These are phyloP conservation scores for Kwoniella pini DNA, from an alignment of 768 basidiomycete genomes.

Conservation along the genomic window DNA sequence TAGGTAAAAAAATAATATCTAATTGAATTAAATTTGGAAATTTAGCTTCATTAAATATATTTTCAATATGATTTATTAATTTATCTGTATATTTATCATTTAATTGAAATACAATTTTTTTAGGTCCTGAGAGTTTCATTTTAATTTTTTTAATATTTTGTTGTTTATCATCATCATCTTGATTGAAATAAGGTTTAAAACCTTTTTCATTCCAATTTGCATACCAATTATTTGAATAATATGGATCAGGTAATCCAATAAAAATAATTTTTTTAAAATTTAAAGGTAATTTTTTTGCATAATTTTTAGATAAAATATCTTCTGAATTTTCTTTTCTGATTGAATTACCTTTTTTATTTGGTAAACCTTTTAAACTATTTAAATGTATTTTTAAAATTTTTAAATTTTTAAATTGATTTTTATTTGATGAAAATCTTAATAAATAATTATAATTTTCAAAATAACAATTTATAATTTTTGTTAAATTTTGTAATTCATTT, in stretches of 20 bases:
- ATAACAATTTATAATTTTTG: background rate
- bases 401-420: background rate
- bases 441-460: conserved; percentile 1
- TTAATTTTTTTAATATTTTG: background rate
- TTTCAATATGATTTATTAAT: background rate
- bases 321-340: background rate
- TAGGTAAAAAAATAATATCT: background rate
- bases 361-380: background rate
- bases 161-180: background rate
- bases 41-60: background rate
- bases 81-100: background rate
- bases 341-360: background rate
- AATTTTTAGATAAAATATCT: background rate
- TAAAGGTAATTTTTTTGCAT: background rate
- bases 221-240: background rate
- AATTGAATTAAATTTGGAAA: background rate
- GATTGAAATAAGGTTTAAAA: background rate
- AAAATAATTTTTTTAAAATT: background rate
- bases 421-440: background rate
- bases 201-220: background rate
- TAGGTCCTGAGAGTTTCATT: background rate
- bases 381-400: background rate
- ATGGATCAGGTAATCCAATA: background rate
- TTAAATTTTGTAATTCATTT: background rate
- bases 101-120: background rate